Percentiles rank a stretch among this genome's conserved stretches.
Evolutionary conservation across 345 rosid species (phyloP).

Genomic region (Gossypium anomalum): DNA sequence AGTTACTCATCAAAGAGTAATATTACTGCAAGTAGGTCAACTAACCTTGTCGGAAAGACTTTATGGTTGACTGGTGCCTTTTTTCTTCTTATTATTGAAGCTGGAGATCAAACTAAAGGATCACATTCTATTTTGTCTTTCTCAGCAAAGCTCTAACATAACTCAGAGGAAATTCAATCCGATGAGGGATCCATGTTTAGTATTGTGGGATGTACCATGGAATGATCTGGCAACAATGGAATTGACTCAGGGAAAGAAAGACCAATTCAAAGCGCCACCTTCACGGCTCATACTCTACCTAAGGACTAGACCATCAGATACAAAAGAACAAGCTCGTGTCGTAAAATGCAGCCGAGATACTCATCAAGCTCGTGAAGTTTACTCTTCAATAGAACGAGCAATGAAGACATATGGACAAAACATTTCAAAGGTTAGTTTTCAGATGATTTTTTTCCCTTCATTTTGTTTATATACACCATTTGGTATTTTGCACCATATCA

Average conservation of each 20-base stretch:
- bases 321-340: conserved; percentile 62
- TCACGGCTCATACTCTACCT: conserved; percentile 65
- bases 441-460: neutral
- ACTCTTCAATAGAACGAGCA: conserved; percentile 68
- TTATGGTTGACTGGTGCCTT: neutral
- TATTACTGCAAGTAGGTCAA: conserved; percentile 73
- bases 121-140: conserved; percentile 9
- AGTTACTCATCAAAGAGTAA: conserved; percentile 80
- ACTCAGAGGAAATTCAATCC: conserved; percentile 87
- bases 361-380: conserved; percentile 64
- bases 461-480: neutral
- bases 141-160: conserved; percentile 83
- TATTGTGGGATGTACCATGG: conserved; percentile 87
- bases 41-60: conserved; percentile 8
- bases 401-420: conserved; percentile 53
- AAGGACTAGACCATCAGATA: conserved; percentile 45
- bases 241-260: conserved; percentile 77
- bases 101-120: neutral
- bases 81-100: neutral
- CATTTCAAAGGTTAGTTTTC: conserved; percentile 48
- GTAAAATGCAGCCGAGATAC: conserved; percentile 73
- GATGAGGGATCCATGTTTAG: conserved; percentile 87
- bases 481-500: neutral
- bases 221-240: conserved; percentile 79
- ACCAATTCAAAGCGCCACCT: conserved; percentile 62